Percentiles rank a stretch among this genome's conserved stretches.
phyloP scores from a whole-genome alignment of 805 yeast genomes.

The Cyberlindnera nakhonratchasimensis region DNA sequence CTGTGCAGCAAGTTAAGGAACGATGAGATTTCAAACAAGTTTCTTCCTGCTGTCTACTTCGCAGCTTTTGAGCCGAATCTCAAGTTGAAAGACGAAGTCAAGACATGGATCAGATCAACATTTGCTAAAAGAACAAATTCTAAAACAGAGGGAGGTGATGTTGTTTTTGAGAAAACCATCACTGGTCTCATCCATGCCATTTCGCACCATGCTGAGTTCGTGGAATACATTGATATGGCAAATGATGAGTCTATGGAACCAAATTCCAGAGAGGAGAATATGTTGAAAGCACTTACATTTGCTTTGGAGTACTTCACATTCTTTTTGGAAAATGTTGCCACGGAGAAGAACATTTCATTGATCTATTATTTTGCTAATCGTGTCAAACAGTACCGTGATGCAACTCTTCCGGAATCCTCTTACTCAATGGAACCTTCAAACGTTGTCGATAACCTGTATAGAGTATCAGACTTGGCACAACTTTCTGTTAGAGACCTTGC shows the following conservation, averaged over 20 bases:
- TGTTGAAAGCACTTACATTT: constrained; percentile 45
- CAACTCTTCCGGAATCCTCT: constrained; percentile 15
- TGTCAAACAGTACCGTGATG: constrained; percentile 74
- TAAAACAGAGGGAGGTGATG: constrained; percentile 33
- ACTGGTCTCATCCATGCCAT: constrained; percentile 65
- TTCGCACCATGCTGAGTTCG: constrained; percentile 70
- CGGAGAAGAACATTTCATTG: constrained; percentile 64
- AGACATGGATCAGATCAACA: constrained; percentile 71
- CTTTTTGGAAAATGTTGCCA: constrained; percentile 57
- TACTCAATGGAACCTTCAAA: constrained; percentile 34
- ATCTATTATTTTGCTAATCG: constrained; percentile 74
- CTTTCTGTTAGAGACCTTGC: constrained; percentile 56
- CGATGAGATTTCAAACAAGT: constrained; percentile 58
- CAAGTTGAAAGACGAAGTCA: constrained; percentile 45
- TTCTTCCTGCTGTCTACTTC: constrained; percentile 65
- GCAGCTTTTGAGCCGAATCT: constrained; percentile 71
- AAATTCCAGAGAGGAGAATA: constrained; percentile 10
- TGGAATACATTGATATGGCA: constrained; percentile 34
- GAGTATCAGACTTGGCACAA: constrained; percentile 72
- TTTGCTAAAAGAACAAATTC: constrained; percentile 30
- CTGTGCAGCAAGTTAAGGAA: constrained; percentile 50
- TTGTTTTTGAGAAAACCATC: constrained; percentile 61
- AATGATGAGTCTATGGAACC: constrained; percentile 7
- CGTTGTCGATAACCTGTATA: constrained; percentile 42
- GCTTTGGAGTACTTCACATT: constrained; percentile 59